phyloP scores from a whole-genome alignment of 192 early-diverging fungal species.

The Linnemannia exigua region DNA sequence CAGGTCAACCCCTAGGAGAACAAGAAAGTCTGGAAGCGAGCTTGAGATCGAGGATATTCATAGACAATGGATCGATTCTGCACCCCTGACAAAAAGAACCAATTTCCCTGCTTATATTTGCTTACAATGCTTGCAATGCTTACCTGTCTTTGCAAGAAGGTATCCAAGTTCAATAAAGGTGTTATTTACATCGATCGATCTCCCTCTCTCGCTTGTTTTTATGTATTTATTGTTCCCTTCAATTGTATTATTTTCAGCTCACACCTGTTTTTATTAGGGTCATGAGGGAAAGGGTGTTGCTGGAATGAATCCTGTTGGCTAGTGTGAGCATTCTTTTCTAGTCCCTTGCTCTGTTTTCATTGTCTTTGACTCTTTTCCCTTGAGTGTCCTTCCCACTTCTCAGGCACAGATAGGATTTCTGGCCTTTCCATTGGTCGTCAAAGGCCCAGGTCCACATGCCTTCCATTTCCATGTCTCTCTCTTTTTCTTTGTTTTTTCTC shows the following conservation, averaged over 20 bases:
- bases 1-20: no score
- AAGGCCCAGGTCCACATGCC: conserved; percentile 2
- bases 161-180: no score
- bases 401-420: neutral
- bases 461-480: neutral
- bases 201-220: neutral
- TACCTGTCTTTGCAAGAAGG: no score
- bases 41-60: no score
- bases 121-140: no score
- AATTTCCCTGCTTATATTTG: no score
- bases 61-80: no score
- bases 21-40: no score
- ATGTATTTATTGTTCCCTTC: neutral
- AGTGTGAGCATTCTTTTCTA: neutral
- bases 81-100: no score
- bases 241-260: neutral
- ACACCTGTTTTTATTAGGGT: neutral
- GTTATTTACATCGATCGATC: neutral
- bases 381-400: neutral
- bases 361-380: neutral
- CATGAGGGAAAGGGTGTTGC: neutral
- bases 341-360: neutral
- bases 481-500: no score
- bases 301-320: conserved; percentile 11
- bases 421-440: neutral